These are phyloP conservation scores for Aspergillus tubingensis DNA, from an alignment of 2,329 filamentous ascomycete genomes.

Conservation along the genomic window DNA sequence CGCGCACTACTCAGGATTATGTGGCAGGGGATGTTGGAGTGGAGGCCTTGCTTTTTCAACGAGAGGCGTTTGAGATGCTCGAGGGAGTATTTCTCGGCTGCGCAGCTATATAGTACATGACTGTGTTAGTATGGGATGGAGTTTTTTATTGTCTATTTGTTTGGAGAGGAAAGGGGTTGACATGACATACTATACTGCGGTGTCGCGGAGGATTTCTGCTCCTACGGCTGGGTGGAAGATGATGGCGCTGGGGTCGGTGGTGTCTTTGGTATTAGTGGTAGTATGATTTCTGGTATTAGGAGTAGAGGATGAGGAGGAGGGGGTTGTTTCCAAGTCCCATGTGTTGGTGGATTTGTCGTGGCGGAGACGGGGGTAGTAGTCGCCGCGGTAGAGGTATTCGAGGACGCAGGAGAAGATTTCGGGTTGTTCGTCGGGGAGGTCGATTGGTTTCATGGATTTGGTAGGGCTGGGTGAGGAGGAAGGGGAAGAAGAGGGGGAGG, in stretches of 20 bases:
- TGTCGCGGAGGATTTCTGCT: constrained; percentile 78
- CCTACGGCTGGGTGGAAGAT: constrained; percentile 68
- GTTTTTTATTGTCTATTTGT: neutral
- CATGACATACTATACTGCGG: constrained; percentile 70
- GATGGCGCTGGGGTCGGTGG: constrained; percentile 60
- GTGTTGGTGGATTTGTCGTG: constrained; percentile 79
- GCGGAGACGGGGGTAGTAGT: constrained; percentile 81
- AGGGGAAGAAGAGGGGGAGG: neutral
- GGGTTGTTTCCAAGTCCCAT: constrained; percentile 73
- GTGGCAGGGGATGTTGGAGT: constrained; percentile 78
- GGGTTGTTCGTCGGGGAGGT: constrained; percentile 80
- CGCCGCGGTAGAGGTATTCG: constrained; percentile 91
- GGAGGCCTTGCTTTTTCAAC: constrained; percentile 84
- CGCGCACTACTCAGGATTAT: constrained; percentile 86
- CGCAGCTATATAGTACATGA: constrained; percentile 55
- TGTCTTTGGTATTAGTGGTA: constrained; percentile 43
- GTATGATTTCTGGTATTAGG: neutral
- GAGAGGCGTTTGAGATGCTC: constrained; percentile 82
- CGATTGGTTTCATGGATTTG: constrained; percentile 63
- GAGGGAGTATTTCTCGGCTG: constrained; percentile 79
- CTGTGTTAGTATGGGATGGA: neutral
- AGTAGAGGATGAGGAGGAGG: neutral
- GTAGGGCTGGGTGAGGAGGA: constrained; percentile 44
- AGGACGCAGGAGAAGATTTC: constrained; percentile 89
- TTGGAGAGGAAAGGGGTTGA: too few species aligned